Evolutionary conservation across 2,329 filamentous ascomycete species (phyloP).

Genomic region (Botryotinia globosa): DNA sequence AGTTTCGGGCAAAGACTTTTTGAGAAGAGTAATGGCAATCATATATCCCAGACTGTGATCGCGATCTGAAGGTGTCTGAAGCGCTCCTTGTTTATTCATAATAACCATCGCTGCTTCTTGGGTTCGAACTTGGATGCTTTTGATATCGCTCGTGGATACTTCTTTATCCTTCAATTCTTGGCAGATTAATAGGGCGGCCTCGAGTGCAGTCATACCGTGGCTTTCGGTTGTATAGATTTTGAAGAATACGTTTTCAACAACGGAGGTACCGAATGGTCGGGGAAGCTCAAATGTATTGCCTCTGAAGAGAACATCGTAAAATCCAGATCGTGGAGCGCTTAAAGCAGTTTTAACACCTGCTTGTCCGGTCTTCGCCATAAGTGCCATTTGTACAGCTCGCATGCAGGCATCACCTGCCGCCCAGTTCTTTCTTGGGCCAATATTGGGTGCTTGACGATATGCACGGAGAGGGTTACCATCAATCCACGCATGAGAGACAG

Average conservation of each 20-base stretch:
- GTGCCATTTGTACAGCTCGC: conserved; percentile 42
- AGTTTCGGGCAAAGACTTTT: conserved; percentile 28
- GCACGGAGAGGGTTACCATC: conserved; percentile 41
- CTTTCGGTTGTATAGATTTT: conserved; percentile 36
- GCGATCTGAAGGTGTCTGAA: conserved; percentile 39
- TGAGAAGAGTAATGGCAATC: conserved; percentile 38
- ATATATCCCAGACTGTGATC: conserved; percentile 42
- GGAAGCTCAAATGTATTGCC: conserved; percentile 30
- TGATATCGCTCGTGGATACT: conserved; percentile 29
- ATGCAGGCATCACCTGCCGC: conserved; percentile 43
- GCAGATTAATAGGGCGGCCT: conserved; percentile 35
- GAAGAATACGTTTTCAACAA: conserved; percentile 36
- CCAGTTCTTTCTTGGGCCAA: conserved; percentile 44
- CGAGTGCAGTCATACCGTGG: conserved; percentile 39
- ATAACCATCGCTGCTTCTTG: conserved; percentile 37
- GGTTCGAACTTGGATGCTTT: conserved; percentile 36
- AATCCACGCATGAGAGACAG: conserved; percentile 43
- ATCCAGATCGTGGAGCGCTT: conserved; percentile 40
- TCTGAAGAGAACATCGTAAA: conserved; percentile 34
- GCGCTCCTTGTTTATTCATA: conserved; percentile 36
- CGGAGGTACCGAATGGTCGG: conserved; percentile 25
- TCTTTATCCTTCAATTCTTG: conserved; percentile 23
- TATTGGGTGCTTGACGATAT: conserved; percentile 40
- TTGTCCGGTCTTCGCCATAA: conserved; percentile 36
- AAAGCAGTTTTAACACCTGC: conserved; percentile 37